Percentiles rank a stretch among this genome's conserved stretches.
These are phyloP conservation scores for Saccharum hybrid DNA, from an alignment of 202 grass and related monocot genomes.

Conservation along the genomic window DNA sequence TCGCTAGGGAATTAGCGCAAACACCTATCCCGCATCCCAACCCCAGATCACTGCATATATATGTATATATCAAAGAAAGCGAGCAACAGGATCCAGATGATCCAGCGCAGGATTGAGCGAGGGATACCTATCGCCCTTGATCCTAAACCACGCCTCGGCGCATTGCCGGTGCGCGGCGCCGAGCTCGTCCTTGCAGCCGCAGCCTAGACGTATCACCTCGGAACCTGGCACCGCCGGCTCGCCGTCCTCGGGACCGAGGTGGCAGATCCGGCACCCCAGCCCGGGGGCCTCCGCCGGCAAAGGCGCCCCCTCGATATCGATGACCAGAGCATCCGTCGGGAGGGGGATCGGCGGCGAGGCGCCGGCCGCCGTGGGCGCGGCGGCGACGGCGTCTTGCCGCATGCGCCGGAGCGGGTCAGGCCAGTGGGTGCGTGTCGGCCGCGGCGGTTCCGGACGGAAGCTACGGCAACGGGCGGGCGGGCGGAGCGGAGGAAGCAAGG, in stretches of 20 bases:
- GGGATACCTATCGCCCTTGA: conserved; percentile 70
- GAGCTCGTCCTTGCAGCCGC: conserved; percentile 77
- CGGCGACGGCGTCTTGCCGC: conserved; percentile 48
- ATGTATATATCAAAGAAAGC: not conserved
- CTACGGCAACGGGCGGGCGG: conserved; percentile 7
- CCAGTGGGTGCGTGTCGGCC: not conserved
- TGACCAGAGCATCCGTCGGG: conserved; percentile 12
- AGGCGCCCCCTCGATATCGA: conserved; percentile 13
- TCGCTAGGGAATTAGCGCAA: not conserved
- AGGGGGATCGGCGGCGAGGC: conserved; percentile 24
- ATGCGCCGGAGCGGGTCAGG: conserved; percentile 23
- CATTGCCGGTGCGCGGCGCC: conserved; percentile 68
- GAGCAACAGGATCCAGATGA: not conserved
- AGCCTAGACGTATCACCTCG: conserved; percentile 66
- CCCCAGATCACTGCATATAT: not conserved
- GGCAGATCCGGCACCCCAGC: conserved; percentile 72
- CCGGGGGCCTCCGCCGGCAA: not conserved
- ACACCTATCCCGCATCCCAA: not conserved
- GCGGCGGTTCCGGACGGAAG: not conserved
- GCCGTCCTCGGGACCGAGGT: conserved; percentile 43
- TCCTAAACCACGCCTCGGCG: conserved; percentile 80
- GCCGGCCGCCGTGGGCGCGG: conserved; percentile 18
- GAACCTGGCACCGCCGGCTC: conserved; percentile 23
- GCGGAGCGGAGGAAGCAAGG: not conserved
- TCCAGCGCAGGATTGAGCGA: not conserved